Conservation (phyloP, 495 filamentous ascomycete species). For the Aspergillus leporis region DNA sequence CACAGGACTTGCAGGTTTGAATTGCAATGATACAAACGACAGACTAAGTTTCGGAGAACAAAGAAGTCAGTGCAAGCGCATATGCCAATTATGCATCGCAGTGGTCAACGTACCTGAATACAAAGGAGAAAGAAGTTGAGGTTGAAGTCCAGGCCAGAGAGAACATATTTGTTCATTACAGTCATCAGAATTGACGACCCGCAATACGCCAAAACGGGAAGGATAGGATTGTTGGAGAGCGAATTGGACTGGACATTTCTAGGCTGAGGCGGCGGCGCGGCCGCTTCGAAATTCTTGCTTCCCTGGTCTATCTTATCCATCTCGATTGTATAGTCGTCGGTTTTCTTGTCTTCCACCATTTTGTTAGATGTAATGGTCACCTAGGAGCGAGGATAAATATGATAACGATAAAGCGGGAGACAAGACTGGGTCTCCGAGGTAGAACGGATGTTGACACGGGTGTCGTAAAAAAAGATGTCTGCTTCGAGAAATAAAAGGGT, state of each 20-base stretch:
- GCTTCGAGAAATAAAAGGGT: neutral
- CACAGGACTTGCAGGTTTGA: slow-evolving; percentile 74
- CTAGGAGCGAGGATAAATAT: neutral
- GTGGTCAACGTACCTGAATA: slow-evolving; percentile 71
- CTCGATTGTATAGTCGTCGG: slow-evolving; percentile 75
- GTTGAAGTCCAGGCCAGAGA: slow-evolving; percentile 89
- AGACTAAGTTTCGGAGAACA: slow-evolving; percentile 56
- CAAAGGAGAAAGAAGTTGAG: slow-evolving; percentile 93
- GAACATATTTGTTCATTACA: slow-evolving; percentile 97
- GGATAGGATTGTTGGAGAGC: slow-evolving; percentile 67
- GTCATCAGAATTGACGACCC: slow-evolving; percentile 97
- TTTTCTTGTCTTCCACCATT: slow-evolving; percentile 83
- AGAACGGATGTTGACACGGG: neutral
- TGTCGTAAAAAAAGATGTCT: neutral
- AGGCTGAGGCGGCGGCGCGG: slow-evolving; percentile 41
- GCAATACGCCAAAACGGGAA: slow-evolving; percentile 90
- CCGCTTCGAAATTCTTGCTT: slow-evolving; percentile 53
- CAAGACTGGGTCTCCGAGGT: too few species aligned
- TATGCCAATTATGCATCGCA: neutral
- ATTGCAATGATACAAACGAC: slow-evolving; percentile 91
- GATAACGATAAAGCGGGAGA: neutral
- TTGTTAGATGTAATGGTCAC: slow-evolving; percentile 13
- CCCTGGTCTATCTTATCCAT: slow-evolving; percentile 67
- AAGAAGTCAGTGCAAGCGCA: slow-evolving; percentile 16
- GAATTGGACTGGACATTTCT: slow-evolving; percentile 30